Evolutionary conservation across 805 yeast genomes (phyloP), one percentile per base, ranked within the genome.

Genomic region (Yamadazyma akitaensis): DNA sequence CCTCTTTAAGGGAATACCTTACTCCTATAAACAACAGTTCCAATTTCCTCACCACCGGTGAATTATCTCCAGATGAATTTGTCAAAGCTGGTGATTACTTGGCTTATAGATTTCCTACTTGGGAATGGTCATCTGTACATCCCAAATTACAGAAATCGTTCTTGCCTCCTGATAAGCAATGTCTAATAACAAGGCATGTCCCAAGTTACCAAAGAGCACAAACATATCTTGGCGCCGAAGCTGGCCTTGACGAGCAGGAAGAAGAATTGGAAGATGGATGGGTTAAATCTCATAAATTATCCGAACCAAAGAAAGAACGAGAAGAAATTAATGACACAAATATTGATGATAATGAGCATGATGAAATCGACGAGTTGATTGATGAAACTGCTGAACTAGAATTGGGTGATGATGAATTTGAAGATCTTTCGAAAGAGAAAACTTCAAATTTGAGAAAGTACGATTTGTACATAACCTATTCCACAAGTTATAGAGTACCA

Each of bases 401-500:
- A 12, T 65, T 60, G 16, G 58, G 51, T n/a, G 67, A 61, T n/a
- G 55, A 63, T 24, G 73, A 67, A 36, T 62, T 55, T 36, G 70
- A 70, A 41, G 63, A 58, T 16, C 45, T 57, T 24, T 38, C 55
- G 1, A 48, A 50, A 14, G 54, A 51, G 43, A 58, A 40, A 35
- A 49, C 67, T 43, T 63, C 70, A 21, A 67, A 68, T 24, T 77
- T 78, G 60, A 73, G 97, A 53, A 80, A 81, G 51, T 94, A 92
- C 63, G 97, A 94, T 65, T 70, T 94, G 42, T 94, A 85, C 70
- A 90, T 94, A 57, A 81, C 95, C 2, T 94, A 94, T 64, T 88
- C 96, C 10, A 92, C 99, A 0, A 86, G 96, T 0, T 94, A 94
- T 62, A 76, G 98, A 37, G 99, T 94, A 5, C 99, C 99, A 25